These are phyloP conservation scores for Zea luxurians DNA, from an alignment of 176 grass and related monocot species.

Conservation along the genomic window DNA sequence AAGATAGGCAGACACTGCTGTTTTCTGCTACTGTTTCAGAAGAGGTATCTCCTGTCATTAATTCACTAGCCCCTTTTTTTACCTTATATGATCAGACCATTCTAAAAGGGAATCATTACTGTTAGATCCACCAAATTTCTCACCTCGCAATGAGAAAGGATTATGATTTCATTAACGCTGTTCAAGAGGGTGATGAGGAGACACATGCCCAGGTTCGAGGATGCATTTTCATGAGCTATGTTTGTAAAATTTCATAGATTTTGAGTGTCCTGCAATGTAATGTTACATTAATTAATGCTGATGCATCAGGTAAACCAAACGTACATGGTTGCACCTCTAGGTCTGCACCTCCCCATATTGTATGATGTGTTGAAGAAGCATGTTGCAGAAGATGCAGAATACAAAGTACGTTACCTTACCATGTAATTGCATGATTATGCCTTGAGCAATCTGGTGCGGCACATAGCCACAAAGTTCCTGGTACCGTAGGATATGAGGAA, in stretches of 20 bases:
- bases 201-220: constrained; percentile 75
- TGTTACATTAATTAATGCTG: constrained; percentile 33
- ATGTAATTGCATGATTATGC: constrained; percentile 28
- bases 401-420: constrained; percentile 64
- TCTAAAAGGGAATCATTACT: constrained; percentile 20
- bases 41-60: constrained; percentile 57
- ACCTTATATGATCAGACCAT: constrained; percentile 34
- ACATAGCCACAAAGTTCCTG: no score
- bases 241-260: constrained; percentile 30
- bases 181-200: constrained; percentile 88
- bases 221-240: constrained; percentile 33
- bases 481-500: no score
- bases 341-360: constrained; percentile 70
- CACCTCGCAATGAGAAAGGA: constrained; percentile 84
- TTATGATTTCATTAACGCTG: constrained; percentile 79
- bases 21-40: constrained; percentile 95
- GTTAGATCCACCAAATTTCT: constrained; percentile 78
- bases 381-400: constrained; percentile 70
- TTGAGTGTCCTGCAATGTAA: not conserved
- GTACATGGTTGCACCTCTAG: constrained; percentile 64
- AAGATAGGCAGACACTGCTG: constrained; percentile 83
- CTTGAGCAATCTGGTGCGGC: constrained; percentile 3
- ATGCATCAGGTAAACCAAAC: constrained; percentile 78
- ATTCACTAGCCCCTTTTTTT: not conserved
- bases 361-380: constrained; percentile 67